Base-by-base conservation (phyloP, 331 rosid genomes). In the Prunus yedoensis region DNA sequence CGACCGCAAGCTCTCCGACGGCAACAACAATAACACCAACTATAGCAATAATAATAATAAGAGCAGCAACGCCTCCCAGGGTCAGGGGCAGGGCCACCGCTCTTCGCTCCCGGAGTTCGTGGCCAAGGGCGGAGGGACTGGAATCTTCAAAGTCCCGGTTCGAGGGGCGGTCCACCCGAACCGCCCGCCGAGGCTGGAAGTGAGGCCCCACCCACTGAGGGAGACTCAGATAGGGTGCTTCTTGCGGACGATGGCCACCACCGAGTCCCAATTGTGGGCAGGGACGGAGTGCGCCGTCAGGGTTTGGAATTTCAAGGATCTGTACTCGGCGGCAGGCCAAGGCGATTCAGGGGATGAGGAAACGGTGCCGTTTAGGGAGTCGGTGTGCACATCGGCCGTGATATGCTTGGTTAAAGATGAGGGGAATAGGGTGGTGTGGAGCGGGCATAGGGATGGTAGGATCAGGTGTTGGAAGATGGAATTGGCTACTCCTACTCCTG, bases 401-500 rank as follows among this genome's bases (percentile, higher is more conserved):
- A 61, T 95, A 74, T 92, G 97, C 77, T 80, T 92, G 90, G 97
- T 85, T 77, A 83, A 84, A 17, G 99, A 92, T 71, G 91, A 90
- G 41, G 91, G 85, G 63, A 83, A 82, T 68, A 78, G 88, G 57
- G 54, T 90, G 79, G 88, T 90, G 58, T 95, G 97, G 94, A 95
- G 97, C 35, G 99, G 99, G 18, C 97, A 95, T 68, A 85, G 59
- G 80, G 99, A 95, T 25, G 99, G 99, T 16, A 90, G 79, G 74
- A 92, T 95, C 75, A 79, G 85, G 79, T 87, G 97, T 80, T 95
- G 97, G 99, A 74, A 32, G 49, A 95, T 89, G 93, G 89, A 89
- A 13, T 32, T 23, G 10, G 23, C 49, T 1, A 2, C 32, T 35
- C 1, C 20, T 16, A 15, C 20, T 62, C 45, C 46, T 17, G 9